Evolutionary conservation across 2,329 filamentous ascomycete genomes (phyloP), one percentile per base, ranked within the genome.

Genomic region (Phaeosphaeriaceae sp.): DNA sequence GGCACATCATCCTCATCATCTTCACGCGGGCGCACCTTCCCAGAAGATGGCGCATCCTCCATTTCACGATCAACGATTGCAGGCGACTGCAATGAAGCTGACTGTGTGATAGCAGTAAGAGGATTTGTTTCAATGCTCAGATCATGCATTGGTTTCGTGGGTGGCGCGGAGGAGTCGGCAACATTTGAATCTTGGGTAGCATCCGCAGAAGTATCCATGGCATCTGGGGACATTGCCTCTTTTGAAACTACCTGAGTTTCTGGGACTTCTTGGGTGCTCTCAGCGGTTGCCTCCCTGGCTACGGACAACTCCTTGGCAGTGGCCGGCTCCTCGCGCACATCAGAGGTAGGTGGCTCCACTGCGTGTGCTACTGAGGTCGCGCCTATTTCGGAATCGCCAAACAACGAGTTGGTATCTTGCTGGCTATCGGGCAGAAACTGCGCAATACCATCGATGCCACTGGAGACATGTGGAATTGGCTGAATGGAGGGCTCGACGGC

Each of bases 21-120:
- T 38, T 64, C 62, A 12, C 92, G 87, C 59, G 87, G 88, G 9
- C 90, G 86, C 1, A 90, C 81, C 40, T 71, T 72, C 26, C 71
- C 71, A n/a, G 71, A 70, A 2, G 61, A 55, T 6, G 72, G 73
- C 33, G 70, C 72, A 46, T 76, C 74, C 37, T 67, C 61, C 72
- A 75, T 74, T 4, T 71, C 64, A 11, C 66, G 64, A 48, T 74
- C 71, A 5, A 56, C 42, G 15, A 52, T 52, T 6, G 64, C 45
- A n/a, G 63, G 63, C 17, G 64, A 68, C 33, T 63, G 60, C 2
- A 55, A 55, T n/a, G 55, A 42, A 13, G 55, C 44, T 13, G 46
- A 16, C 16, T 60, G 57, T 7, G 56, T 48, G 16, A 58, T 49
- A 16, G 46, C 43, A 1, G 48, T 40, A 13, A 56, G 48, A 2